Conservation (phyloP, 176 grass and related monocot genomes). For the Triticum turgidum region DNA sequence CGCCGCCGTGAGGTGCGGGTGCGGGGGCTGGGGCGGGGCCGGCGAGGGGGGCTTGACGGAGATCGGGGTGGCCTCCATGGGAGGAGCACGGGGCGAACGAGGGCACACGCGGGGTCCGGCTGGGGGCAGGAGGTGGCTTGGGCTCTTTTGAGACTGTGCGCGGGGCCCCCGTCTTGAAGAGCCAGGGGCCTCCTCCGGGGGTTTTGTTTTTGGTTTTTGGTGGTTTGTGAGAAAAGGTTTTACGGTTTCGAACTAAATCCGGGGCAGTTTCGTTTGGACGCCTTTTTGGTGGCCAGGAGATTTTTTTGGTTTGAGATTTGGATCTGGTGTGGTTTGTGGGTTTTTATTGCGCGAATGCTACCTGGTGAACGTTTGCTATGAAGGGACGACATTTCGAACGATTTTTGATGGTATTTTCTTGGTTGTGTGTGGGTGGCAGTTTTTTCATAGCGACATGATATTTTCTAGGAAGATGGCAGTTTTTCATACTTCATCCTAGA, state of each 20-base stretch:
- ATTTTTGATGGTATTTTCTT: too few relatives aligned
- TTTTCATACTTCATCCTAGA: too few relatives aligned
- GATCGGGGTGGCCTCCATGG: slow-evolving; percentile 66
- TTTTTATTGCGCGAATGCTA: neutral
- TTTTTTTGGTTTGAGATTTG: neutral
- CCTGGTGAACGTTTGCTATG: too few relatives aligned
- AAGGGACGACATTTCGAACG: too few relatives aligned
- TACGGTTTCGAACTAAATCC: neutral
- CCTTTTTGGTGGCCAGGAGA: neutral
- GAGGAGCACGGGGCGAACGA: neutral
- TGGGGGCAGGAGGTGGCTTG: slow-evolving; percentile 3
- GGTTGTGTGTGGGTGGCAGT: too few relatives aligned
- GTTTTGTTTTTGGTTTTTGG: neutral
- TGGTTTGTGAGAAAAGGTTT: neutral
- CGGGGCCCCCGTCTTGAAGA: neutral
- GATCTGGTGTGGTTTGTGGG: neutral
- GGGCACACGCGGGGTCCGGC: slow-evolving; percentile 34
- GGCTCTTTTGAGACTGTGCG: slow-evolving; percentile 31
- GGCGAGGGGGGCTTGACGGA: slow-evolving; percentile 50
- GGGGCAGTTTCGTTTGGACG: neutral
- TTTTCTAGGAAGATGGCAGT: too few relatives aligned
- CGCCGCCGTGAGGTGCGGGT: neutral
- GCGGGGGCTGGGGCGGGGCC: neutral
- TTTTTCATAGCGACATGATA: too few relatives aligned
- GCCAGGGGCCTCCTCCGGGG: slow-evolving; percentile 2